Base-by-base conservation (phyloP, 768 basidiomycete species). In the Tephrocybe sp. region DNA sequence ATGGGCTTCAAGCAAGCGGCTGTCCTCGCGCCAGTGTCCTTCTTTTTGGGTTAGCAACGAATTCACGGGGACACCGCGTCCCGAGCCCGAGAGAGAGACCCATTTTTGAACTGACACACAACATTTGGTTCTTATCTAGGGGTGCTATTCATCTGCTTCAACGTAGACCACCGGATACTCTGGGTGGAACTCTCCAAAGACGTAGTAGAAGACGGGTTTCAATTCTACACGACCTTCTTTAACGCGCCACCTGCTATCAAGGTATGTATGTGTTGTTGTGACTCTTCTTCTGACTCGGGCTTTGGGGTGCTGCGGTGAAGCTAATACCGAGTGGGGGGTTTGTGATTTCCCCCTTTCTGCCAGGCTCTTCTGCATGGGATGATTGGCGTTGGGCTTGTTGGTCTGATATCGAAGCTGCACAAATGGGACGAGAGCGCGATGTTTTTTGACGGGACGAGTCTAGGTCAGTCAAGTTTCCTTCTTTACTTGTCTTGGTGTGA, bases 241-340 rank as follows among this genome's bases (percentile, higher is more conserved):
- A 90, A 91, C 64, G 84, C 94, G 1, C 94, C 94, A 3, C 87
- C 86, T 22, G 94, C 91, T 34, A 92, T 97, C 70, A 94, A 94
- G 82, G 93, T 89, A 77, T 29, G 33, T 50, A 11, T 21, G 45
- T 43, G 11, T 42, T 21, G 31, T 30, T 30, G 24, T 13, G 19
- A 16, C 23, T 30, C 37, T 29, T 5, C 27, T 5, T 29, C 27
- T 11, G 27, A 5, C 27, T 11, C n/a, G n/a, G n/a, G n/a, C n/a
- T n/a, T n/a, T n/a, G n/a, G n/a, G n/a, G n/a, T n/a, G n/a, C n/a
- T n/a, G n/a, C n/a, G n/a, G n/a, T n/a, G n/a, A n/a, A n/a, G n/a
- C n/a, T n/a, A n/a, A n/a, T n/a, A n/a, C 6, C 27, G 27, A 29
- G 6, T 29, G 27, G 11, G 27, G 27, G 5, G 27, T 29, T 29